Evolutionary conservation across 345 rosid species (phyloP).

Genomic region (Eucalyptus cloeziana): DNA sequence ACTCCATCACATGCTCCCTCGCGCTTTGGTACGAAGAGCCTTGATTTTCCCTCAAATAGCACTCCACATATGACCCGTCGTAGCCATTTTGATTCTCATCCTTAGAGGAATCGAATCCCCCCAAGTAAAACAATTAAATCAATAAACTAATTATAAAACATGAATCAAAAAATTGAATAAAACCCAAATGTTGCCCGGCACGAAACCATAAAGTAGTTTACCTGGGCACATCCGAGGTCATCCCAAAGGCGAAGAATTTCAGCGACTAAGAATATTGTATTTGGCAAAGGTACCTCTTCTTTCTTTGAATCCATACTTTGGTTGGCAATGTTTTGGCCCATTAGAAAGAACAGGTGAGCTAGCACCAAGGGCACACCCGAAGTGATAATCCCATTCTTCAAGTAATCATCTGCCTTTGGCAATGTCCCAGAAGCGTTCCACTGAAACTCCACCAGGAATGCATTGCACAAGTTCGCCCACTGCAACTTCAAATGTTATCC

Average conservation of each 20-base stretch:
- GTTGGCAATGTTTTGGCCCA: not conserved
- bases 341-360: not conserved
- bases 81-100: not conserved
- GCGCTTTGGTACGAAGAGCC: conserved; percentile 8
- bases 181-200: not conserved
- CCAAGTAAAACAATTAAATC: not conserved
- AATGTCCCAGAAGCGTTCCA: not conserved
- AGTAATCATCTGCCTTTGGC: not conserved
- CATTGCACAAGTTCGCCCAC: not conserved
- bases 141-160: not conserved
- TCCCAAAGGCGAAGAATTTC: conserved; percentile 52
- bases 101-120: not conserved
- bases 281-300: not conserved
- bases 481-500: not conserved
- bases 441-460: conserved; percentile 3
- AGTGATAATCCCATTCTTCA: not conserved
- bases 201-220: not conserved
- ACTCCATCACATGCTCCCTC: not conserved
- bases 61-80: conserved; percentile 50
- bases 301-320: not conserved
- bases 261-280: conserved; percentile 21
- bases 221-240: conserved; percentile 48
- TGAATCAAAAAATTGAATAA: not conserved
- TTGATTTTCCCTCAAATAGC: conserved; percentile 27
- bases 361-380: not conserved